Evolutionary conservation across 202 grass and related monocot genomes (phyloP).

Genomic region (Brachypodium distachyon): DNA sequence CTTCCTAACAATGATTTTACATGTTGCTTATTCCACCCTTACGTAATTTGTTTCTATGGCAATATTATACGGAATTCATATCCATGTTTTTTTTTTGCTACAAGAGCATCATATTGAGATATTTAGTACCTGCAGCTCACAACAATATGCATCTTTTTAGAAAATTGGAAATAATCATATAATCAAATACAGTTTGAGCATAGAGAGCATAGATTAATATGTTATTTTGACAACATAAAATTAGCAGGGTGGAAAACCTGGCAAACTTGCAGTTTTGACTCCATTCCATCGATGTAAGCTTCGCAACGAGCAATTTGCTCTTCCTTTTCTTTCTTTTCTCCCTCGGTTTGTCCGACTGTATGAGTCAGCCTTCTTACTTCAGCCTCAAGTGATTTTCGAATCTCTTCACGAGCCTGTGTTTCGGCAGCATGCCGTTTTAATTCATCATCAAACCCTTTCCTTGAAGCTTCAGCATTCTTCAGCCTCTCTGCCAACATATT

Average conservation of each 20-base stretch:
- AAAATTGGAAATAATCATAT: neutral
- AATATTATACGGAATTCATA: neutral
- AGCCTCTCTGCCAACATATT: slow-evolving; percentile 68
- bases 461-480: slow-evolving; percentile 73
- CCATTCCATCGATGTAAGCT: slow-evolving; percentile 83
- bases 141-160: neutral
- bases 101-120: neutral
- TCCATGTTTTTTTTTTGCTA: neutral
- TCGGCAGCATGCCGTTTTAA: slow-evolving; percentile 75
- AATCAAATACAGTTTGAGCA: neutral
- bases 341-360: slow-evolving; percentile 62
- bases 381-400: slow-evolving; percentile 57
- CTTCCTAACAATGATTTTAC: neutral
- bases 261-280: slow-evolving; percentile 82
- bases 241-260: slow-evolving; percentile 44
- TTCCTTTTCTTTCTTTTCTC: slow-evolving; percentile 86
- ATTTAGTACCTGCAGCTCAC: neutral
- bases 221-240: neutral
- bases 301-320: slow-evolving; percentile 78
- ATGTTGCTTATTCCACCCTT: neutral
- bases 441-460: slow-evolving; percentile 80
- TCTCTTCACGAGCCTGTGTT: slow-evolving; percentile 52
- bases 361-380: slow-evolving; percentile 76
- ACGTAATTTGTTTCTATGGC: neutral
- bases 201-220: neutral